Conservation (phyloP, 306 rosid genomes). For the Gastrolobium bilobum region DNA sequence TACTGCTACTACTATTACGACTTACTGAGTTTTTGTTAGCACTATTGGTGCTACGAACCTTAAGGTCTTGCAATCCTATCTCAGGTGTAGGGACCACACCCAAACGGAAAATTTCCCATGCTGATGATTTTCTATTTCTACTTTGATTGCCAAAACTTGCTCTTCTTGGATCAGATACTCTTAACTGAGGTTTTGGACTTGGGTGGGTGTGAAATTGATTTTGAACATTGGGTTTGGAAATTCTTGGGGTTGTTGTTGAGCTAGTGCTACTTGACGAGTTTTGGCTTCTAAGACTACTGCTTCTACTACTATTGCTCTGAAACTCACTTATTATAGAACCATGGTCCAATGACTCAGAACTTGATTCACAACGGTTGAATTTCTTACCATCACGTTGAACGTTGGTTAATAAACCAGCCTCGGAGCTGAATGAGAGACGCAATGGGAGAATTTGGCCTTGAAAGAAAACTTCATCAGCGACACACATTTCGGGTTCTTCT, state of each 20-base stretch:
- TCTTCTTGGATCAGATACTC: constrained; percentile 42
- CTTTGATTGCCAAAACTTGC: constrained; percentile 49
- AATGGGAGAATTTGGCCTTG: constrained; percentile 82
- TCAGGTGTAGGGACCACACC: constrained; percentile 84
- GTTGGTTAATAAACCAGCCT: constrained; percentile 37
- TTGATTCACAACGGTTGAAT: constrained; percentile 33
- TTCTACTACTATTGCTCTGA: constrained; percentile 62
- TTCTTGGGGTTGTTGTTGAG: constrained; percentile 45
- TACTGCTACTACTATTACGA: constrained; percentile 58
- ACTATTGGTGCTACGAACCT: constrained; percentile 54
- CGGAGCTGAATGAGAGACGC: constrained; percentile 68
- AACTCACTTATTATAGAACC: constrained; percentile 31
- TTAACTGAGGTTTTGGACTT: constrained; percentile 84
- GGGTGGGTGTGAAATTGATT: constrained; percentile 79
- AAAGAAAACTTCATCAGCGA: constrained; percentile 85
- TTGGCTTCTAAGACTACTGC: constrained; percentile 69
- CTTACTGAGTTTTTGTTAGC: constrained; percentile 50
- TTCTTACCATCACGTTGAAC: background rate
- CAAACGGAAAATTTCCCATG: constrained; percentile 79
- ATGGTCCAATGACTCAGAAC: constrained; percentile 58
- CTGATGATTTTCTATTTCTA: constrained; percentile 69
- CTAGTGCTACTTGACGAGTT: constrained; percentile 62
- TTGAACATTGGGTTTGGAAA: constrained; percentile 54
- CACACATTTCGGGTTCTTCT: constrained; percentile 69
- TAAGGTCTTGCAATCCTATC: constrained; percentile 71